Evolutionary conservation across 2,329 filamentous ascomycete species (phyloP).

Genomic region (Biscogniauxia sp.): DNA sequence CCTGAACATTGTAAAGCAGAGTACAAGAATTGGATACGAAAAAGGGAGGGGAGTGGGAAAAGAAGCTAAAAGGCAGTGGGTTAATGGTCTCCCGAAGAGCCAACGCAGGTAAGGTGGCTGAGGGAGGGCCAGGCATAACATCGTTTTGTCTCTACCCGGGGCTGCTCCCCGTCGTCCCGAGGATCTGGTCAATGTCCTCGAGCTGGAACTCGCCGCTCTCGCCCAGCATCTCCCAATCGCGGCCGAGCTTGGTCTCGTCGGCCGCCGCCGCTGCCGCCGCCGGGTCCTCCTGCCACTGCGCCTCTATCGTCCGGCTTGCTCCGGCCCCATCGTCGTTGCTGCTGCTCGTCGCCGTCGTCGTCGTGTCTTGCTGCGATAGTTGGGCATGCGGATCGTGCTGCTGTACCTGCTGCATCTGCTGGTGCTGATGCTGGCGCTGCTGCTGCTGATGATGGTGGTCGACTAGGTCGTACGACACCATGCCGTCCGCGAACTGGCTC

Average conservation of each 20-base stretch:
- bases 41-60: too few relatives aligned
- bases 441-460: conserved; percentile 12
- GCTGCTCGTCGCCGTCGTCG: background rate
- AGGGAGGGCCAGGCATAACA: too few relatives aligned
- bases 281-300: conserved; percentile 20
- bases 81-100: too few relatives aligned
- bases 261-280: background rate
- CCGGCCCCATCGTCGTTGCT: background rate
- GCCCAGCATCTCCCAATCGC: conserved; percentile 24
- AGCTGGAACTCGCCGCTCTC: conserved; percentile 19
- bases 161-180: conserved; percentile 24
- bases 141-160: conserved; percentile 9
- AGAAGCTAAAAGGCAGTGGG: too few relatives aligned
- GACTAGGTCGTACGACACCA: conserved; percentile 10
- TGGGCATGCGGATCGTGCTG: conserved; percentile 4
- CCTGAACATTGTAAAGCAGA: too few relatives aligned
- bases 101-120: too few relatives aligned
- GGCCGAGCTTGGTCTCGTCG: conserved; percentile 11
- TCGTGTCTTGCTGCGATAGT: background rate
- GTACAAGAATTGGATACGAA: too few relatives aligned
- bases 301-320: conserved; percentile 1
- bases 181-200: conserved; percentile 23
- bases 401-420: too few relatives aligned
- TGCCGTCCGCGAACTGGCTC: conserved; percentile 17
- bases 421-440: conserved; percentile 11